Evolutionary conservation across 2,329 filamentous ascomycete species (phyloP).

Genomic region (Fusarium begoniae): DNA sequence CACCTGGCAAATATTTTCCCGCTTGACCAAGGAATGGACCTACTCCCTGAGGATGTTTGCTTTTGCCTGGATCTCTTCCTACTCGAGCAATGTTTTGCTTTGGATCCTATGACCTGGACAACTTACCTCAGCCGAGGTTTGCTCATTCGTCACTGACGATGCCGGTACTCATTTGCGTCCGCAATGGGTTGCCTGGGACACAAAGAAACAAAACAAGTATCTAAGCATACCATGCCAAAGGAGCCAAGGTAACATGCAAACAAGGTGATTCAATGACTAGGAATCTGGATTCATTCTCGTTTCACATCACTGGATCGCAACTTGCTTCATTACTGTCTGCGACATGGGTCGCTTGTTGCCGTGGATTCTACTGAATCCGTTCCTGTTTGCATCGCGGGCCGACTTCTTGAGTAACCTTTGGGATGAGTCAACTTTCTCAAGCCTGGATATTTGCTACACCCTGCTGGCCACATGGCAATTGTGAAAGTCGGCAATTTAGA

Average conservation of each 20-base stretch:
- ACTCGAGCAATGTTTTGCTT: constrained; percentile 13
- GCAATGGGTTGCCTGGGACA: constrained; percentile 20
- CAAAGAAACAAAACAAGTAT: constrained; percentile 17
- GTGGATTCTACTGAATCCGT: constrained; percentile 1
- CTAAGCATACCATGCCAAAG: constrained; percentile 26
- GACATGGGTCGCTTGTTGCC: constrained; percentile 16
- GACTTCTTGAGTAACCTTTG: not conserved
- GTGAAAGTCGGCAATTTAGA: constrained; percentile 17
- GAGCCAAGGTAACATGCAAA: constrained; percentile 32
- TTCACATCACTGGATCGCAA: constrained; percentile 15
- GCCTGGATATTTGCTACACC: constrained; percentile 26
- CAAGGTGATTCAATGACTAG: constrained; percentile 8
- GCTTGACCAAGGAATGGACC: constrained; percentile 28
- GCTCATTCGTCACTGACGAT: constrained; percentile 30
- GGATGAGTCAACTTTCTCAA: constrained; percentile 3
- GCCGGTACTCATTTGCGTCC: constrained; percentile 17
- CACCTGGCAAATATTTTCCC: constrained; percentile 20
- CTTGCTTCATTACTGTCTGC: constrained; percentile 28
- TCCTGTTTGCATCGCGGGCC: not conserved
- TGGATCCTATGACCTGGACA: constrained; percentile 14
- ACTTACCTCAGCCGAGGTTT: constrained; percentile 31
- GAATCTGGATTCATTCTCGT: constrained; percentile 5
- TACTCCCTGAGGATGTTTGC: constrained; percentile 13
- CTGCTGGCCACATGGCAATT: constrained; percentile 8
- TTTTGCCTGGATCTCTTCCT: constrained; percentile 11